Base-by-base conservation (phyloP, 2,329 filamentous ascomycete species). In the Taxawa tesnikishii region DNA sequence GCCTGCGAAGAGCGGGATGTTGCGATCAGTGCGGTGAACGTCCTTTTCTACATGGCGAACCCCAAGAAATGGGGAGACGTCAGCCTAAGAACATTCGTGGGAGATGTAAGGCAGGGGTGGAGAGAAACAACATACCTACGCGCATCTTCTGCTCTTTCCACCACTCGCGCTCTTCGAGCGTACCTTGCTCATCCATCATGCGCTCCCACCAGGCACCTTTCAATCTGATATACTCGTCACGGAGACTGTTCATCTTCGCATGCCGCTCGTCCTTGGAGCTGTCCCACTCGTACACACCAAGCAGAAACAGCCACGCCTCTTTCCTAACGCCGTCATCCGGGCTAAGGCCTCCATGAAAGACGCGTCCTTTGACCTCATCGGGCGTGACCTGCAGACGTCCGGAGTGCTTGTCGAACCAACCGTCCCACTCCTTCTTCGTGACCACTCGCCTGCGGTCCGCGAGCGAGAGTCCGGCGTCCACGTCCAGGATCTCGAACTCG, bases 141-240 rank as follows among this genome's bases (percentile, higher is more conserved):
- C 90, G 73, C 40, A 75, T 79, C 54, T 79, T 83, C 55, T 98
- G 90, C 56, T 98, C 90, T 40, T 85, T 78, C 88, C 88, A 98
- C 79, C 85, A 94, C 49, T 98, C 92, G 15, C 81, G 79, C 44
- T 88, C 74, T 43, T 94, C 83, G 3, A 77, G 68, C 15, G 83
- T 76, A 2, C 81, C 79, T 17, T 82, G 75, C 10, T 87, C 74
- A 35, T 94, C 87, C 2, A 90, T 71, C 45, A 94, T 76, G 23
- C 81, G 70, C 56, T 96, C 87, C 92, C 92, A 98, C 92, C 90
- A 98, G 0, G 80, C 71, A 5, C 81, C 84, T 58, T 98, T 98
- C 26, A 98, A 67, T 42, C 85, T 79, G 37, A 96, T 83, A 53
- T 96, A 98, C 46, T 92, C 84, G 47, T 98, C 90, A 7, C 90